Percentiles rank a stretch among this genome's conserved stretches.
Conservation (phyloP, 2,329 filamentous ascomycete genomes). For the Colletotrichum cereale region DNA sequence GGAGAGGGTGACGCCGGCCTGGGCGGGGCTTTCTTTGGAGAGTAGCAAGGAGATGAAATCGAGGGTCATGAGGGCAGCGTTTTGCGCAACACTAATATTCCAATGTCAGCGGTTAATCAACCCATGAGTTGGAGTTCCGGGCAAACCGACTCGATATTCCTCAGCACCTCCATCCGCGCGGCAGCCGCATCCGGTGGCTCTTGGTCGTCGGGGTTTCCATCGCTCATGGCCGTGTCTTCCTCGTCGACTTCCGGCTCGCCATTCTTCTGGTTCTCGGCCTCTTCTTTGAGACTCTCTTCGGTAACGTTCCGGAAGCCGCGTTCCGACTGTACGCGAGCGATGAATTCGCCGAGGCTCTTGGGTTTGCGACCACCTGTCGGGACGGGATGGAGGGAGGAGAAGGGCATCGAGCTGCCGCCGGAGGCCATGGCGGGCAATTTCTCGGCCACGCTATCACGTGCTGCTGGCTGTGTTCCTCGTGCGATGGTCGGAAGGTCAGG, state of each 20-base stretch:
- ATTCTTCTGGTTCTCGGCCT: constrained; percentile 68
- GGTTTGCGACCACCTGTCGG: constrained; percentile 68
- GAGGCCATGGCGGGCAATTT: constrained; percentile 40
- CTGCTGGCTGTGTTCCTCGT: background rate
- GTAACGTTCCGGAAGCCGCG: constrained; percentile 85
- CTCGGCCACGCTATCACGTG: background rate
- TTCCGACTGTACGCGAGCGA: constrained; percentile 82
- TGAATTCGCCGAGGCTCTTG: constrained; percentile 78
- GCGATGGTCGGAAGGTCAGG: background rate
- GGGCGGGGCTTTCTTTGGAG: constrained; percentile 82
- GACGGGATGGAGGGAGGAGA: constrained; percentile 74
- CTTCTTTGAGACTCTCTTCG: constrained; percentile 77
- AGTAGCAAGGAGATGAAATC: constrained; percentile 87
- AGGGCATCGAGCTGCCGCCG: constrained; percentile 41
- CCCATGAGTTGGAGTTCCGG: background rate
- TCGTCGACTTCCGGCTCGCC: constrained; percentile 62
- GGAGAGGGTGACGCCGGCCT: constrained; percentile 78
- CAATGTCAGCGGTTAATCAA: constrained; percentile 38
- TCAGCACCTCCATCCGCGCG: constrained; percentile 70
- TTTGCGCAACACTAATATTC: constrained; percentile 60
- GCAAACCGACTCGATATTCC: constrained; percentile 66
- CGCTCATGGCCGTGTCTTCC: constrained; percentile 55
- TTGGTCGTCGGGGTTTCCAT: constrained; percentile 54
- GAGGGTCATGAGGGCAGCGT: constrained; percentile 76
- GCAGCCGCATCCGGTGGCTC: constrained; percentile 57